These are phyloP conservation scores for Fusarium armeniacum DNA, from an alignment of 2,329 filamentous ascomycete genomes.

Conservation along the genomic window DNA sequence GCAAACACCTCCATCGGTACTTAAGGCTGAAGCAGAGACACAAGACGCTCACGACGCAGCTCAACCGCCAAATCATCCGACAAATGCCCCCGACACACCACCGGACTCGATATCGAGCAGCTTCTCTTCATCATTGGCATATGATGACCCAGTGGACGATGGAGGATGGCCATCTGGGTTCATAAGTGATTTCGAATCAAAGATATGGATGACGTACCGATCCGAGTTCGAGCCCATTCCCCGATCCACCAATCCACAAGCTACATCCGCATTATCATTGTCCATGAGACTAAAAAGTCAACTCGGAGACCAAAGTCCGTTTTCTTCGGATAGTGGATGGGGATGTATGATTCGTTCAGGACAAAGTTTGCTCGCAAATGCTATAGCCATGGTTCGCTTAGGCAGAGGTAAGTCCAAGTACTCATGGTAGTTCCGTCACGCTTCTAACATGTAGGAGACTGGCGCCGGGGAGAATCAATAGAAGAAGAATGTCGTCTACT, in stretches of 20 bases:
- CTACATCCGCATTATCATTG: conserved; percentile 80
- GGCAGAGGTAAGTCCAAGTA: conserved; percentile 75
- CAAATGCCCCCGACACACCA: conserved; percentile 60
- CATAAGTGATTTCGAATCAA: conserved; percentile 91
- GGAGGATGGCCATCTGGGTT: conserved; percentile 87
- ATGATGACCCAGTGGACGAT: conserved; percentile 60
- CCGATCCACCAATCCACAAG: conserved; percentile 80
- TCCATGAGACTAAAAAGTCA: conserved; percentile 86
- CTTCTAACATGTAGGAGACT: conserved; percentile 65
- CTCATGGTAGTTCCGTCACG: conserved; percentile 1
- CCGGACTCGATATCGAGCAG: conserved; percentile 66
- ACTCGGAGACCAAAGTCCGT: conserved; percentile 82
- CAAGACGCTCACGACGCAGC: conserved; percentile 38
- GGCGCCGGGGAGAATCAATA: conserved; percentile 74
- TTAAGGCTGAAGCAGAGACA: conserved; percentile 29
- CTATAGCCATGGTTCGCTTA: conserved; percentile 77
- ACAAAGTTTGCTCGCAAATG: conserved; percentile 91
- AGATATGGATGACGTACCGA: conserved; percentile 96
- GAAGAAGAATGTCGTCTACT: conserved; percentile 79
- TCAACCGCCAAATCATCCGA: conserved; percentile 37
- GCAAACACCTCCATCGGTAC: conserved; percentile 44
- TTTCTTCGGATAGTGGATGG: conserved; percentile 95
- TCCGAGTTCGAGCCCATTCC: conserved; percentile 87
- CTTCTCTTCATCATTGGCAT: conserved; percentile 66
- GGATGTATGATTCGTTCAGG: conserved; percentile 99